phyloP scores from a whole-genome alignment of 2,329 filamentous ascomycete genomes.

The Penicillium palitans region DNA sequence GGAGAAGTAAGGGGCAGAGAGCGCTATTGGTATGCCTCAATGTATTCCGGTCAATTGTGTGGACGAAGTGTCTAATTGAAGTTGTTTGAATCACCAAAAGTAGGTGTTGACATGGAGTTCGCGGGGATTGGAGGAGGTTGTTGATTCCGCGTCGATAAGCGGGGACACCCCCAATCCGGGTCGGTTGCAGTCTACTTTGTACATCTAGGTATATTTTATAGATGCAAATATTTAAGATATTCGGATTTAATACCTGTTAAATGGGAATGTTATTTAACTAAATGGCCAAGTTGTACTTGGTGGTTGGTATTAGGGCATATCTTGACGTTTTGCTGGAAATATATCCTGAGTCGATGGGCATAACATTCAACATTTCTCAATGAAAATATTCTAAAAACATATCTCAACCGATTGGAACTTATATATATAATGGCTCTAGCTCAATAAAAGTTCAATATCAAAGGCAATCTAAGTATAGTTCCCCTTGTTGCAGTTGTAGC shows the following conservation, averaged over 20 bases:
- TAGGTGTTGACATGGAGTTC: not conserved
- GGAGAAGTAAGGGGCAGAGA: slow-evolving; percentile 7
- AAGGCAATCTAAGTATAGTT: too few species aligned
- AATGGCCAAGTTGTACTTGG: not conserved
- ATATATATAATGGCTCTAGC: too few species aligned
- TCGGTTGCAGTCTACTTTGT: not conserved
- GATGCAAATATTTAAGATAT: too few species aligned
- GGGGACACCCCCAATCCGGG: not conserved
- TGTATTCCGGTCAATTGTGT: not conserved
- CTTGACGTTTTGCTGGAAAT: not conserved
- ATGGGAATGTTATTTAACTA: too few species aligned
- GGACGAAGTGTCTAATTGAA: not conserved
- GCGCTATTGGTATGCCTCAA: slow-evolving; percentile 15
- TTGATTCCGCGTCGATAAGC: slow-evolving; percentile 2
- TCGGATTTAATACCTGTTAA: not conserved
- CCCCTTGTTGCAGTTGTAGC: too few species aligned
- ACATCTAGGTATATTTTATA: not conserved
- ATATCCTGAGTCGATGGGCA: not conserved
- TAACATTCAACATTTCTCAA: not conserved
- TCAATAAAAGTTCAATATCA: not conserved
- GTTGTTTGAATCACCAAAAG: not conserved
- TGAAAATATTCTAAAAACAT: not conserved
- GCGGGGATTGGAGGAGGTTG: not conserved
- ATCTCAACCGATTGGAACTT: too few species aligned
- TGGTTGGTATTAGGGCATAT: too few species aligned